Conservation (phyloP, 148 eudicot genomes). For the Rheum nobile region DNA sequence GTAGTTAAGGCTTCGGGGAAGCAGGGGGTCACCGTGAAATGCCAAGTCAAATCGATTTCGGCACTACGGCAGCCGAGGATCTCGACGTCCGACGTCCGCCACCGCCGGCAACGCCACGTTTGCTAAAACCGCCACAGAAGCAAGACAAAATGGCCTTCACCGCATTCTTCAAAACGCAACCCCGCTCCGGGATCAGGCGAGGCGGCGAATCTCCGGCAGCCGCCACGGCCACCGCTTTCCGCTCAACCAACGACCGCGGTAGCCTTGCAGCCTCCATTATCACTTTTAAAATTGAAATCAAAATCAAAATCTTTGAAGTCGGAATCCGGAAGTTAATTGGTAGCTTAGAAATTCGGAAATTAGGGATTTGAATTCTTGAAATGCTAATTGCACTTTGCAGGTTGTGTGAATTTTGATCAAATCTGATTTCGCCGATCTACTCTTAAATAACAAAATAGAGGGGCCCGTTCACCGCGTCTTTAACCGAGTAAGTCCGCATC, state of each 20-base stretch:
- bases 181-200: slow-evolving; percentile 8
- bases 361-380: not conserved
- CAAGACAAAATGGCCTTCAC: not conserved
- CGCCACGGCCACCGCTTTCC: not conserved
- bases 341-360: not conserved
- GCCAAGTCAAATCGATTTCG: not conserved
- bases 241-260: not conserved
- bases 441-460: not conserved
- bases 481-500: not conserved
- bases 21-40: not conserved
- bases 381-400: not conserved
- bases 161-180: not conserved
- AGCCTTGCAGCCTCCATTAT: not conserved
- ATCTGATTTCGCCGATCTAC: not conserved
- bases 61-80: not conserved
- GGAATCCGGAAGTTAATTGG: not conserved
- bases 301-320: not conserved
- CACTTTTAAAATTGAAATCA: not conserved
- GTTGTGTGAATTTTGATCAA: not conserved
- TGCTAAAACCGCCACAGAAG: not conserved
- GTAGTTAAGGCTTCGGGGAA: not conserved
- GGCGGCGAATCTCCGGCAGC: not conserved
- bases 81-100: not conserved
- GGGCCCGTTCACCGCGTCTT: not conserved
- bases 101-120: not conserved